Percentiles rank a stretch among this genome's conserved stretches.
phyloP scores from a whole-genome alignment of 2,329 filamentous ascomycete genomes.

The Aspergillus sp. region DNA sequence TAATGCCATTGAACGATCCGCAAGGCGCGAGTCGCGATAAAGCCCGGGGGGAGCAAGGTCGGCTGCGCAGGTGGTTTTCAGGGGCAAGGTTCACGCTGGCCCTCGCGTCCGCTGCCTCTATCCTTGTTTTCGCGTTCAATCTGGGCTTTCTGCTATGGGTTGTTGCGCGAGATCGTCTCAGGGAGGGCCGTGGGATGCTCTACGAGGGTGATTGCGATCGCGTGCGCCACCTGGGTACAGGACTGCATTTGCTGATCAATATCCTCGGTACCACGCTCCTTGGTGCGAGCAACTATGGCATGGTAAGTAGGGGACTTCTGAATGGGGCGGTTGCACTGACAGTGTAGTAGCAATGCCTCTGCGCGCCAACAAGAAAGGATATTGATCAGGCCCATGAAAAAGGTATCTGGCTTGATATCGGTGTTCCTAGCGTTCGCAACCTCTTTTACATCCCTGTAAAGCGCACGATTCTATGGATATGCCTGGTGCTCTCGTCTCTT shows the following conservation, averaged over 20 bases:
- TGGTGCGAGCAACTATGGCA: slow-evolving; percentile 51
- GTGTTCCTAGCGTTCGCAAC: slow-evolving; percentile 37
- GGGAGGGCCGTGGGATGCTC: background rate
- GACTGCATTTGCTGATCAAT: slow-evolving; percentile 52
- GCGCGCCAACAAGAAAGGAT: slow-evolving; percentile 51
- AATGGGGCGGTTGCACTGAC: background rate
- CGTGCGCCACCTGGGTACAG: slow-evolving; percentile 7
- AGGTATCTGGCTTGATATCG: slow-evolving; percentile 47
- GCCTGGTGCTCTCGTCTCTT: slow-evolving; percentile 13
- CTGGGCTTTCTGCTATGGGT: slow-evolving; percentile 1
- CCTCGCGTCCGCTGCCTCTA: background rate
- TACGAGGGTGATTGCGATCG: slow-evolving; percentile 16
- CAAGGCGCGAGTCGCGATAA: background rate
- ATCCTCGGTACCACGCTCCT: slow-evolving; percentile 47
- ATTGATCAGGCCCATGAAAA: slow-evolving; percentile 49
- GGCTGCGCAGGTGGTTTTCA: background rate
- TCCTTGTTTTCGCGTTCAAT: background rate
- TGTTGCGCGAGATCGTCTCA: background rate
- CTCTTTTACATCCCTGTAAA: slow-evolving; percentile 33
- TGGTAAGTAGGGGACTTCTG: slow-evolving; percentile 19
- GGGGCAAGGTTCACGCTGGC: background rate
- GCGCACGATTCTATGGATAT: slow-evolving; percentile 15
- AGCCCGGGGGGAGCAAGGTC: background rate
- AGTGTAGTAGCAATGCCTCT: slow-evolving; percentile 45
- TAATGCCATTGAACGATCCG: too few relatives aligned